phyloP scores from a whole-genome alignment of 495 filamentous ascomycete genomes.

The Lophiostoma macrostomum region DNA sequence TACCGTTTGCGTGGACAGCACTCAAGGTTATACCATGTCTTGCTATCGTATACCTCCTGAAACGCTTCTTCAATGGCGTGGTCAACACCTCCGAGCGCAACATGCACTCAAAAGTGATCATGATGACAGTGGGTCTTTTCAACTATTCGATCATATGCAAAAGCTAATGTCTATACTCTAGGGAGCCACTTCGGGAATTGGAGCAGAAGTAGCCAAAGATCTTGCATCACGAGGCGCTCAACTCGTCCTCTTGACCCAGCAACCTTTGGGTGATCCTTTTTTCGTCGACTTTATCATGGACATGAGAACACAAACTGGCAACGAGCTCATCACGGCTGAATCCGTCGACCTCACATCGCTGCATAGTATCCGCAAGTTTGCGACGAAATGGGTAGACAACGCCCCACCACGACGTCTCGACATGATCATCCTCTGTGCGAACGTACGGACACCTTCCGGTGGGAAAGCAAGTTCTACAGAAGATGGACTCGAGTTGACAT shows the following conservation, averaged over 20 bases:
- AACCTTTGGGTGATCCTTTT: conserved; percentile 77
- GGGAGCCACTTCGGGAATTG: conserved; percentile 94
- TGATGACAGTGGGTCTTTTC: conserved; percentile 70
- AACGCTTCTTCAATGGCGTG: conserved; percentile 74
- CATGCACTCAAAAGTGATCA: conserved; percentile 88
- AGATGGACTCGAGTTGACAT: conserved; percentile 82
- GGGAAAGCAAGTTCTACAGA: conserved; percentile 51
- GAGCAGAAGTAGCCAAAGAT: conserved; percentile 66
- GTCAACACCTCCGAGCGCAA: conserved; percentile 72
- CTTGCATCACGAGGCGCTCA: conserved; percentile 85
- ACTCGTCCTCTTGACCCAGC: conserved; percentile 82
- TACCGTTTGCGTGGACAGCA: conserved; percentile 62
- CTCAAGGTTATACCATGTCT: conserved; percentile 60
- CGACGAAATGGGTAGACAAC: conserved; percentile 99
- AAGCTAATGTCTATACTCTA: conserved; percentile 38
- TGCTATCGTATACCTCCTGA: conserved; percentile 61
- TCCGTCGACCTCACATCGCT: conserved; percentile 85
- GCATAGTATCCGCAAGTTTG: conserved; percentile 85
- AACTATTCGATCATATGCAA: not conserved
- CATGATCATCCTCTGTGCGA: conserved; percentile 84
- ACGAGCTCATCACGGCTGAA: conserved; percentile 91
- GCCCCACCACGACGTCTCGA: conserved; percentile 86
- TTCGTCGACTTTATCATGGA: conserved; percentile 90
- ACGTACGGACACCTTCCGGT: conserved; percentile 65
- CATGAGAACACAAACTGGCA: conserved; percentile 72